These are phyloP conservation scores for Zygosaccharomyces sapae DNA, from an alignment of 1,139 yeast genomes.

Conservation along the genomic window DNA sequence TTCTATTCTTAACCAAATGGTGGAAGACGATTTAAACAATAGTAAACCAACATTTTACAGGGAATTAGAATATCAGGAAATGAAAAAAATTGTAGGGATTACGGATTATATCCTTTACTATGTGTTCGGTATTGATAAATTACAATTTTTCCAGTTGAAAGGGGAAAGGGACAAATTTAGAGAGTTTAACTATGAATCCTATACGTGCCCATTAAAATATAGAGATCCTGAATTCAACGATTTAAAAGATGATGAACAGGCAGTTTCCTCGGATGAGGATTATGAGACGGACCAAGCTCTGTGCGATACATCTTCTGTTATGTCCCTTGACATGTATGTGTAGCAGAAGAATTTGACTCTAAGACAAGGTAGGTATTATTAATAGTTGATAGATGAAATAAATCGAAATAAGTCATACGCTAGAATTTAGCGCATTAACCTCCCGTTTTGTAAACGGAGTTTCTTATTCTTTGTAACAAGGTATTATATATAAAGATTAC, in stretches of 20 bases:
- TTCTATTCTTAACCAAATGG: conserved; percentile 19
- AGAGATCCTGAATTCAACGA: conserved; percentile 8
- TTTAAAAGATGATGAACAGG: conserved; percentile 7
- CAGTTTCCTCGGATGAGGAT: not conserved
- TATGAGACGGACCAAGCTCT: not conserved
- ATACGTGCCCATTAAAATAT: conserved; percentile 13
- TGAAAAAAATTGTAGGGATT: conserved; percentile 10
- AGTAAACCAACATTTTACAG: conserved; percentile 21
- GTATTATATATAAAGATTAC: no score
- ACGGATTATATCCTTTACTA: conserved; percentile 26
- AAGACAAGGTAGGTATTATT: not conserved
- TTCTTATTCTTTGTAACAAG: no score
- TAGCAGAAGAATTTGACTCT: not conserved
- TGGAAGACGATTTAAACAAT: conserved; percentile 22
- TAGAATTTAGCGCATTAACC: no score
- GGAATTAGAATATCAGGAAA: conserved; percentile 29
- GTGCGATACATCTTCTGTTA: conserved; percentile 5
- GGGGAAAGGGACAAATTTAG: conserved; percentile 23
- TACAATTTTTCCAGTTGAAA: conserved; percentile 27
- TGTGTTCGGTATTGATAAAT: conserved; percentile 27
- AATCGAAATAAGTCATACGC: not conserved
- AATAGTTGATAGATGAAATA: not conserved
- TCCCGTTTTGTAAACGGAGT: no score
- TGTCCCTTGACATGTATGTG: conserved; percentile 7
- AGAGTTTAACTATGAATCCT: conserved; percentile 18